Evolutionary conservation across 2,329 filamentous ascomycete species (phyloP).

Genomic region (Fusarium coicis): DNA sequence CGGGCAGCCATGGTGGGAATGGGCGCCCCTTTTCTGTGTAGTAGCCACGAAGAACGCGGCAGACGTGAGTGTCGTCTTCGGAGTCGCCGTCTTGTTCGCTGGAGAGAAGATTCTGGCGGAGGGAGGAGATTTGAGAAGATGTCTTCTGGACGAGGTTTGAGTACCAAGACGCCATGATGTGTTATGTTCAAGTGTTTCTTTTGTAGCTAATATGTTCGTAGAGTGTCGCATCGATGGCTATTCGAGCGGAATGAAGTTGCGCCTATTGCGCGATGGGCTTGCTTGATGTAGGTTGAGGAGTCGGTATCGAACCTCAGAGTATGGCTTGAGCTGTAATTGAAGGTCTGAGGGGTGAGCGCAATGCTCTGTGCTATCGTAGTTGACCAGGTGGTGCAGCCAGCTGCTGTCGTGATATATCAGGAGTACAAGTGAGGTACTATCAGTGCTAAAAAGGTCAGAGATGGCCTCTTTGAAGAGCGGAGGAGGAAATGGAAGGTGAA

Average conservation of each 20-base stretch:
- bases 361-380: not conserved
- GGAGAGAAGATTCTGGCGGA: slow-evolving; percentile 75
- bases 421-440: not conserved
- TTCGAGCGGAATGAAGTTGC: not conserved
- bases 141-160: slow-evolving; percentile 76
- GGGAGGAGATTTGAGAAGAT: slow-evolving; percentile 71
- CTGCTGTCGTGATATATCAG: slow-evolving; percentile 8
- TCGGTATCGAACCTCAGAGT: not conserved
- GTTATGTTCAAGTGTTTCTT: not conserved
- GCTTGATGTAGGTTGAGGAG: slow-evolving; percentile 1
- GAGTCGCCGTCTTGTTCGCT: slow-evolving; percentile 76
- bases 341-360: not conserved
- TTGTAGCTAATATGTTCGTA: not conserved
- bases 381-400: slow-evolving; percentile 24
- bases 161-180: slow-evolving; percentile 80
- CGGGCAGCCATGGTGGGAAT: slow-evolving; percentile 88
- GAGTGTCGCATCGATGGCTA: slow-evolving; percentile 8
- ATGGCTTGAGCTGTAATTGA: not conserved
- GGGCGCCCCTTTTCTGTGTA: slow-evolving; percentile 87
- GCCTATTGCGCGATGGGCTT: slow-evolving; percentile 8
- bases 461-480: slow-evolving; percentile 23
- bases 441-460: slow-evolving; percentile 6
- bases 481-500: slow-evolving; percentile 23
- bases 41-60: slow-evolving; percentile 90
- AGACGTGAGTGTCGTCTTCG: slow-evolving; percentile 94